A percentile compares a stretch with the other conserved stretches of the same genome.
These are phyloP conservation scores for Globisporangium splendens DNA, from an alignment of 352 stramenopile species.

Conservation along the genomic window DNA sequence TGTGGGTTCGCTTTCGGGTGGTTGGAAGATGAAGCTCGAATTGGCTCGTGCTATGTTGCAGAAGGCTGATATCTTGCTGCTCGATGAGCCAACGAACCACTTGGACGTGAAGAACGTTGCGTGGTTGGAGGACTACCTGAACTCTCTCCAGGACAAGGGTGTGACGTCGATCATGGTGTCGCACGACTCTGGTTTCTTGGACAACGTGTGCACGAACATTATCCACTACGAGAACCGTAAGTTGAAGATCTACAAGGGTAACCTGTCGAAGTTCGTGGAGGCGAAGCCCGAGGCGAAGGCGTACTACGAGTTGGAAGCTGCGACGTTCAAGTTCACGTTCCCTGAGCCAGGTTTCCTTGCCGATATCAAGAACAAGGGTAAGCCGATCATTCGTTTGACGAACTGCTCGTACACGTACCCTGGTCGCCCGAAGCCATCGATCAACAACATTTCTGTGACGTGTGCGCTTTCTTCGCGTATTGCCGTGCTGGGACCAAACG, in stretches of 20 bases:
- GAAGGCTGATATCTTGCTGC: slow-evolving; percentile 94
- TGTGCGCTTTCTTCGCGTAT: slow-evolving; percentile 80
- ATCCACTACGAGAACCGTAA: slow-evolving; percentile 96
- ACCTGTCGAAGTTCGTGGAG: slow-evolving; percentile 83
- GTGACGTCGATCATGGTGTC: slow-evolving; percentile 94
- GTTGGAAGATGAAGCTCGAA: slow-evolving; percentile 95
- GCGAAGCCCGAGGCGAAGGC: slow-evolving; percentile 85
- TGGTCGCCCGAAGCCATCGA: slow-evolving; percentile 69
- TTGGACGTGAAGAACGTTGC: slow-evolving; percentile 92
- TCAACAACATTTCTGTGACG: slow-evolving; percentile 81
- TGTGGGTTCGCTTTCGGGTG: slow-evolving; percentile 93
- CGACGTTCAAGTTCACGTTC: slow-evolving; percentile 86
- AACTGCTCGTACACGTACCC: slow-evolving; percentile 87
- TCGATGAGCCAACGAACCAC: slow-evolving; percentile 96
- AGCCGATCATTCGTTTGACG: slow-evolving; percentile 87
- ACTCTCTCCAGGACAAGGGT: slow-evolving; percentile 59
- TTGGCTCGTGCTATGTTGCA: slow-evolving; percentile 93
- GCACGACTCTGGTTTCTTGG: slow-evolving; percentile 97
- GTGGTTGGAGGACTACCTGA: slow-evolving; percentile 92
- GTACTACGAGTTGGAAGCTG: slow-evolving; percentile 86
- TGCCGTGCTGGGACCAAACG: slow-evolving; percentile 86
- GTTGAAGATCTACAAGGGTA: slow-evolving; percentile 88
- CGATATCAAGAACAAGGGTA: slow-evolving; percentile 90
- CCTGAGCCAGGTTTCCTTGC: slow-evolving; percentile 85
- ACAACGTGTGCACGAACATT: slow-evolving; percentile 97